Evolutionary conservation across 306 rosid species (phyloP).

Genomic region (Morella rubra): DNA sequence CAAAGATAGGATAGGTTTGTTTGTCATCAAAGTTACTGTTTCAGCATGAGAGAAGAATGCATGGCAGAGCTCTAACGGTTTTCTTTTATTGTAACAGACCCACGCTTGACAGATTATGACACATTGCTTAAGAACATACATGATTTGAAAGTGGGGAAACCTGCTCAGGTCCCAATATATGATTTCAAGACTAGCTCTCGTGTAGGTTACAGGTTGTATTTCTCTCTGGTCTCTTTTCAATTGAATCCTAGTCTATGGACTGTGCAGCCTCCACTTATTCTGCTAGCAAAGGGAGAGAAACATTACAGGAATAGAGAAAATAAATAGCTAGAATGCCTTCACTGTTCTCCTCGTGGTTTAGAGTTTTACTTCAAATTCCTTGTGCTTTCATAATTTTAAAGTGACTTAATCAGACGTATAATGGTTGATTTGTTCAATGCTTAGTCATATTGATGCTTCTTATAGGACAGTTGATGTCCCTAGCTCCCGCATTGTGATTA

Average conservation of each 20-base stretch:
- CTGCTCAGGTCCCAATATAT: slow-evolving; percentile 86
- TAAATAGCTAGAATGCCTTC: slow-evolving; percentile 6
- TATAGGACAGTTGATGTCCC: slow-evolving; percentile 89
- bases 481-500: slow-evolving; percentile 72
- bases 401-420: neutral
- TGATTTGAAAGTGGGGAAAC: slow-evolving; percentile 79
- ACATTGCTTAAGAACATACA: slow-evolving; percentile 83
- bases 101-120: slow-evolving; percentile 95
- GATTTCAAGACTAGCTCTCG: slow-evolving; percentile 96
- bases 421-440: slow-evolving; percentile 7
- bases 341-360: slow-evolving; percentile 1
- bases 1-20: slow-evolving; percentile 2
- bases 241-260: slow-evolving; percentile 18
- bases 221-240: slow-evolving; percentile 21
- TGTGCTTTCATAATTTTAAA: neutral
- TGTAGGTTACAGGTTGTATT: slow-evolving; percentile 76
- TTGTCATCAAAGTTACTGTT: slow-evolving; percentile 21
- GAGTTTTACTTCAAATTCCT: neutral
- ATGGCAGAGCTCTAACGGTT: slow-evolving; percentile 33
- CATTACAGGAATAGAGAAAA: slow-evolving; percentile 9
- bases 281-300: slow-evolving; percentile 30
- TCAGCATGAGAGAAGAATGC: slow-evolving; percentile 30
- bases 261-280: slow-evolving; percentile 8
- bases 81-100: slow-evolving; percentile 64
- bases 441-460: slow-evolving; percentile 29